A percentile compares a stretch with the other conserved stretches of the same genome.
Evolutionary conservation across 2,329 filamentous ascomycete species (phyloP).

Genomic region (Achaetomium macrosporum): DNA sequence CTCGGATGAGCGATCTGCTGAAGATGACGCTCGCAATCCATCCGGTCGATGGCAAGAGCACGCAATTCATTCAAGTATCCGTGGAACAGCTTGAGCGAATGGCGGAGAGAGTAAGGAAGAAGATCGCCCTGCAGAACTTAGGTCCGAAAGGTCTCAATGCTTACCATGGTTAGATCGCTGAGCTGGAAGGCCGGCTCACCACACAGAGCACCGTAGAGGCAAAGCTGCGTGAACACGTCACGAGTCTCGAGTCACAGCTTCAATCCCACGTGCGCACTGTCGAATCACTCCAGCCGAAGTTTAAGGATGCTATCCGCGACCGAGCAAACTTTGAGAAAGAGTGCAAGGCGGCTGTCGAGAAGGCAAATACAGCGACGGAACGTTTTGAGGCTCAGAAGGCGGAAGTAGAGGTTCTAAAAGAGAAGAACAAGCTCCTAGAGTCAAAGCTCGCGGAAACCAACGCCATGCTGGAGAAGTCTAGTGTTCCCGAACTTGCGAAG

Average conservation of each 20-base stretch:
- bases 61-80: constrained; percentile 20
- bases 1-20: constrained; percentile 29
- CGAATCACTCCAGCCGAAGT: constrained; percentile 40
- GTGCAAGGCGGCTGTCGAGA: constrained; percentile 33
- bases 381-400: constrained; percentile 35
- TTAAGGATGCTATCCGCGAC: constrained; percentile 47
- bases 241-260: constrained; percentile 40
- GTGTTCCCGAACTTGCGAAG: constrained; percentile 34
- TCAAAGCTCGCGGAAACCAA: constrained; percentile 33
- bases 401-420: constrained; percentile 35
- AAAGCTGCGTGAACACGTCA: constrained; percentile 33
- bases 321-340: constrained; percentile 44
- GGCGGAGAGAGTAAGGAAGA: constrained; percentile 32
- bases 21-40: constrained; percentile 24
- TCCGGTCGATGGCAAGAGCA: background rate
- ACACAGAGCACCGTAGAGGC: constrained; percentile 26
- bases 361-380: constrained; percentile 32
- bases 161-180: constrained; percentile 30
- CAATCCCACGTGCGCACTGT: constrained; percentile 42
- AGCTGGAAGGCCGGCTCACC: constrained; percentile 33
- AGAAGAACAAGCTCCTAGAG: constrained; percentile 33
- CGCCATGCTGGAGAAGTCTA: constrained; percentile 31
- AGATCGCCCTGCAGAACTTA: background rate
- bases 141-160: background rate
- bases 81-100: constrained; percentile 34